phyloP scores from a whole-genome alignment of 208 protist species.

The Tritrichomonas musculus region DNA sequence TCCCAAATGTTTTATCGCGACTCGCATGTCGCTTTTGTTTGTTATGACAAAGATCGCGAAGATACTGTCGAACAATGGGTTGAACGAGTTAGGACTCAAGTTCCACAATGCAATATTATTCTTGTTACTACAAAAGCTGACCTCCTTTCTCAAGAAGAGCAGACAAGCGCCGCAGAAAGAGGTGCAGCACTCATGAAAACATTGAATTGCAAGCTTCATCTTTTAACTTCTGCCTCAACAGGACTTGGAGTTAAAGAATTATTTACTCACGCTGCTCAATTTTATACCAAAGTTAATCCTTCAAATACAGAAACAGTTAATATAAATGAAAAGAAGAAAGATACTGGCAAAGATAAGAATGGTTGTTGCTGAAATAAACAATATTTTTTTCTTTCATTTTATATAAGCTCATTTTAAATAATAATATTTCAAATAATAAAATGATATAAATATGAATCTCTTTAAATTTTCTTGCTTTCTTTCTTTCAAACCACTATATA shows the following conservation, averaged over 20 bases:
- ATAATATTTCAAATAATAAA: neutral
- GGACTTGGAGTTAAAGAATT: neutral
- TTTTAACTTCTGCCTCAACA: neutral
- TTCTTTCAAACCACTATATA: neutral
- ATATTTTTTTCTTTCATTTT: slow-evolving; percentile 6
- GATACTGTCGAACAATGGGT: neutral
- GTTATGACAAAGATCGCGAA: neutral
- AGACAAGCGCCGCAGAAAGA: neutral
- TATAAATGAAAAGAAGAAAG: neutral
- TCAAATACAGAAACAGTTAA: neutral
- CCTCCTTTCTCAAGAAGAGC: neutral
- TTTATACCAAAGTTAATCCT: neutral
- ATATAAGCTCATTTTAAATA: neutral
- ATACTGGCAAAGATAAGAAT: neutral
- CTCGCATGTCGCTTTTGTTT: slow-evolving; percentile 20
- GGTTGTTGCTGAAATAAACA: slow-evolving; percentile 29
- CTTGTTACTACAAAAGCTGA: slow-evolving; percentile 17
- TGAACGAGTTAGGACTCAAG: neutral
- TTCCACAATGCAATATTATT: slow-evolving; percentile 1
- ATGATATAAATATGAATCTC: neutral
- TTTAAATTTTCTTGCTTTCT: neutral
- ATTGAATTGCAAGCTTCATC: neutral
- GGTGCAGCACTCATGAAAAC: neutral
- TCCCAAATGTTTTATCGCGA: slow-evolving; percentile 33
- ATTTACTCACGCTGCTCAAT: neutral